A percentile compares a stretch with the other conserved stretches of the same genome.
phyloP scores from a whole-genome alignment of 768 basidiomycete genomes.

The Leucocoprinus leucothites region DNA sequence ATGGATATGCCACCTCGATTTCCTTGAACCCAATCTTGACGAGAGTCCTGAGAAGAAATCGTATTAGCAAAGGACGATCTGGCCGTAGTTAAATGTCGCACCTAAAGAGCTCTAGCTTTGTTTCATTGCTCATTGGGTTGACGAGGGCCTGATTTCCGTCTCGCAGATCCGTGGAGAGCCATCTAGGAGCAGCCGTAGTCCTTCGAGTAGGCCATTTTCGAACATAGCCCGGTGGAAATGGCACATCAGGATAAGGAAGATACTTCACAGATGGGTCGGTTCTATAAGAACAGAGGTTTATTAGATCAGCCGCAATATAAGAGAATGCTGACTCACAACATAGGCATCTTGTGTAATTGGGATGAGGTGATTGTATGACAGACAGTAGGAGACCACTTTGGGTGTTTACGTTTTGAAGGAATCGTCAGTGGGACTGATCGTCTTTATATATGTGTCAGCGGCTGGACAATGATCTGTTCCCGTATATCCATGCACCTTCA shows the following conservation, averaged over 20 bases:
- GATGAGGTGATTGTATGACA: too few relatives aligned
- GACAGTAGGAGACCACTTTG: neutral
- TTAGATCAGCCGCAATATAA: too few relatives aligned
- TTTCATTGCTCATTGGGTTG: constrained; percentile 90
- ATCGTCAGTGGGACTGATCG: neutral
- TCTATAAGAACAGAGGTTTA: too few relatives aligned
- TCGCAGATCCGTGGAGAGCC: constrained; percentile 96
- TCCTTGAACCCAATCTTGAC: constrained; percentile 93
- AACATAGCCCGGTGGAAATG: constrained; percentile 25
- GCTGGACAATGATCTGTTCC: neutral
- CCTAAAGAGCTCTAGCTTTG: constrained; percentile 51
- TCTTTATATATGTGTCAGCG: neutral
- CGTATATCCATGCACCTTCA: neutral
- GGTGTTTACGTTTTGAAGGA: neutral
- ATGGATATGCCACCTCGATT: constrained; percentile 96
- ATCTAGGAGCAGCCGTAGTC: constrained; percentile 79
- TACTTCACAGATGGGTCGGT: constrained; percentile 85
- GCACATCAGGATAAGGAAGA: constrained; percentile 79
- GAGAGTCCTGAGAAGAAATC: constrained; percentile 51
- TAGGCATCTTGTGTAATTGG: constrained; percentile 55
- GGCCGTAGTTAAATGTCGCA: constrained; percentile 56
- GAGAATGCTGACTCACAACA: constrained; percentile 49
- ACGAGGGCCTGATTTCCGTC: constrained; percentile 97
- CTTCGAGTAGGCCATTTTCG: constrained; percentile 92
- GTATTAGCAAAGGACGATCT: constrained; percentile 49